phyloP scores from a whole-genome alignment of 257 asterid genomes.

The Handroanthus guayacan region DNA sequence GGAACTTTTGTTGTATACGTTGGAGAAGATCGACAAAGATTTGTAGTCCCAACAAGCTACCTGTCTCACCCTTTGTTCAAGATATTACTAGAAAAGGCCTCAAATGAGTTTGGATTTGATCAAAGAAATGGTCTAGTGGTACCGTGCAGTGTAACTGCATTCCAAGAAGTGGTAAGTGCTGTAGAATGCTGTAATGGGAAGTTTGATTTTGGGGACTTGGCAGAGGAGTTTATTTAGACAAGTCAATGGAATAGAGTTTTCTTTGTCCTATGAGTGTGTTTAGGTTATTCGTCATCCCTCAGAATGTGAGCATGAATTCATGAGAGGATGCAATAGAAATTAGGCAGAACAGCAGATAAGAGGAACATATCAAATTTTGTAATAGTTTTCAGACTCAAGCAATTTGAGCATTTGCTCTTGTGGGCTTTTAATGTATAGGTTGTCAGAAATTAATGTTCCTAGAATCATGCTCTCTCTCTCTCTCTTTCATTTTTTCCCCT shows the following conservation, averaged over 20 bases:
- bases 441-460: no score
- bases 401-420: neutral
- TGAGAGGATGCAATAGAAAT: slow-evolving; percentile 13
- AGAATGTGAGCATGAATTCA: neutral
- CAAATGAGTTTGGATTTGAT: slow-evolving; percentile 68
- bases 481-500: no score
- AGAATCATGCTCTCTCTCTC: neutral
- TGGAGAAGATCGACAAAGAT: slow-evolving; percentile 73
- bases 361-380: neutral
- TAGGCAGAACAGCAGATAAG: neutral
- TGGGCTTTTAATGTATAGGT: neutral
- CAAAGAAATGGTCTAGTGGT: slow-evolving; percentile 66
- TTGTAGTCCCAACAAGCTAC: slow-evolving; percentile 70
- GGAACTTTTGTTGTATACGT: slow-evolving; percentile 76
- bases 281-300: neutral
- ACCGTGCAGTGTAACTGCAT: slow-evolving; percentile 74
- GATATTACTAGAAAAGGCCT: slow-evolving; percentile 82
- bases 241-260: neutral
- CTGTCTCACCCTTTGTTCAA: slow-evolving; percentile 87
- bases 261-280: neutral
- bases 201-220: slow-evolving; percentile 71
- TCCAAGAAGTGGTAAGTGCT: slow-evolving; percentile 68
- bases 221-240: slow-evolving; percentile 62
- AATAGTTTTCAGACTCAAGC: neutral
- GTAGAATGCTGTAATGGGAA: slow-evolving; percentile 67